These are phyloP conservation scores for Antitrichia curtipendula DNA, from an alignment of 225 moss, liverwort and hornwort species.

Conservation along the genomic window DNA sequence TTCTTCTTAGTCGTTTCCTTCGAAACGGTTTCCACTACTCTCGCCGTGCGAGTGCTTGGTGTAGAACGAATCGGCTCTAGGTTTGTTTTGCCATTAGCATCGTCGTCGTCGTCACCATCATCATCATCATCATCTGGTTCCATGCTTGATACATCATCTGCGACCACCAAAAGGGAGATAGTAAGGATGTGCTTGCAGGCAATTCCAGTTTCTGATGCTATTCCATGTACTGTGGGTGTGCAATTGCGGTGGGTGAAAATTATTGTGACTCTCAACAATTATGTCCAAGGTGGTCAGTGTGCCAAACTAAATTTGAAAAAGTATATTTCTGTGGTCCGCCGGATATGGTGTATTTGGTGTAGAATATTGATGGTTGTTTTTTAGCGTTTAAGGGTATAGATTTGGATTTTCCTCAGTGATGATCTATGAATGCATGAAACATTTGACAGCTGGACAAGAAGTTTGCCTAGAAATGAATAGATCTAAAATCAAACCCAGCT, in stretches of 20 bases:
- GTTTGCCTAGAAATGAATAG: not conserved
- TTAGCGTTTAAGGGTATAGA: not conserved
- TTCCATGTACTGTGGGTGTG: not conserved
- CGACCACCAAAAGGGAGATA: not conserved
- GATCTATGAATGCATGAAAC: not conserved
- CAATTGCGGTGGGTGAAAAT: not conserved
- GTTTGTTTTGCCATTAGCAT: not conserved
- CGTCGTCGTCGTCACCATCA: not conserved
- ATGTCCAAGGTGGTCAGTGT: not conserved
- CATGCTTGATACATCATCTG: constrained; percentile 23
- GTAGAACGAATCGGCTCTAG: not conserved
- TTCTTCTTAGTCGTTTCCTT: constrained; percentile 7
- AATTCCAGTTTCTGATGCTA: not conserved
- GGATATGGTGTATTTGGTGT: not conserved
- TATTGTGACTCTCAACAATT: not conserved
- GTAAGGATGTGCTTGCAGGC: not conserved
- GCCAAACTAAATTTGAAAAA: not conserved
- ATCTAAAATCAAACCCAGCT: not conserved
- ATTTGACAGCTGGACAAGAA: not conserved
- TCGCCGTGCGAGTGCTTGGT: constrained; percentile 2
- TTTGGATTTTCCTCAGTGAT: not conserved
- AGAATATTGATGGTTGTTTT: not conserved
- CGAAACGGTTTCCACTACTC: not conserved
- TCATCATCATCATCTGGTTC: constrained; percentile 11
- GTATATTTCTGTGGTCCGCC: not conserved